Evolutionary conservation across 1,139 yeast species (phyloP).

Genomic region (Debaryomyces singareniensis): DNA sequence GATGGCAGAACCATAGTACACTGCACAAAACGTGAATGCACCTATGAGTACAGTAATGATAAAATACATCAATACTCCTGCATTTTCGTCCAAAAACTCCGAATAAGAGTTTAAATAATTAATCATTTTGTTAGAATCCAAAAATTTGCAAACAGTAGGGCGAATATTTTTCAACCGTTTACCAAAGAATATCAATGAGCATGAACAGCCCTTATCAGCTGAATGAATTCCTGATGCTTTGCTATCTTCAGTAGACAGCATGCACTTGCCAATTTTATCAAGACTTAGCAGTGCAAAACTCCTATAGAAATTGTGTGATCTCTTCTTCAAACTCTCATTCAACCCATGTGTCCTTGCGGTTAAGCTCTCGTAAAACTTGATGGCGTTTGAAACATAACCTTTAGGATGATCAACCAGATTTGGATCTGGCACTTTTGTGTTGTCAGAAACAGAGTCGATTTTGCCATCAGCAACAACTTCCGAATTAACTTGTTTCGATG

Average conservation of each 20-base stretch:
- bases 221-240: not conserved
- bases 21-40: not conserved
- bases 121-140: not conserved
- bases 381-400: constrained; percentile 6
- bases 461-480: not conserved
- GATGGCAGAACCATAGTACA: not conserved
- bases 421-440: not conserved
- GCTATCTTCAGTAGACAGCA: constrained; percentile 1
- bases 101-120: constrained; percentile 6
- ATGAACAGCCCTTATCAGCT: constrained; percentile 1
- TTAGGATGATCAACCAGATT: not conserved
- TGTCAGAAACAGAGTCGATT: not conserved
- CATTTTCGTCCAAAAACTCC: constrained; percentile 12
- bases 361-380: constrained; percentile 23
- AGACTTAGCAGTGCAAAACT: constrained; percentile 3
- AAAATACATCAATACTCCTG: constrained; percentile 15
- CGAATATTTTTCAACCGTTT: not conserved
- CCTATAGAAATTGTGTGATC: constrained; percentile 18
- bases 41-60: constrained; percentile 7
- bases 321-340: constrained; percentile 21
- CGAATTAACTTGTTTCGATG: constrained; percentile 1
- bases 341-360: constrained; percentile 9
- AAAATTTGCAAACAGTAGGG: not conserved
- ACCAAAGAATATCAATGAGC: too few relatives aligned
- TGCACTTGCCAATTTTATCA: not conserved